These are phyloP conservation scores for Onygenales sp. DNA, from an alignment of 2,329 filamentous ascomycete genomes.

Conservation along the genomic window DNA sequence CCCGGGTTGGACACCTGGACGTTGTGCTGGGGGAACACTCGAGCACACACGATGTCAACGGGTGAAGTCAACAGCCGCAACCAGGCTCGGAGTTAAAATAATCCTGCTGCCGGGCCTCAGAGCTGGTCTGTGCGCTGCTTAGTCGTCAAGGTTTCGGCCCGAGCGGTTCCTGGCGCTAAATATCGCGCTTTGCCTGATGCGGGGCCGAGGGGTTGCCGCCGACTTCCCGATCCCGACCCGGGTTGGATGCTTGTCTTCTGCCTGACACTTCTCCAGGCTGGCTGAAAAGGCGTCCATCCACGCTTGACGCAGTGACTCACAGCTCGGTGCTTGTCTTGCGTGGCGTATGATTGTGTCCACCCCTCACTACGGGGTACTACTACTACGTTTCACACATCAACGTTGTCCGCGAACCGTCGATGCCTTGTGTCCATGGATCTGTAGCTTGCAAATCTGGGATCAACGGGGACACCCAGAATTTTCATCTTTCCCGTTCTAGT, in stretches of 20 bases:
- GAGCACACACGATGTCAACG: background rate
- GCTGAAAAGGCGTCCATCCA: no score
- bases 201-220: background rate
- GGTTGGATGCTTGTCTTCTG: background rate
- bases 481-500: no score
- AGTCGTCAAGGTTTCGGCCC: background rate
- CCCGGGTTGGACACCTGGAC: background rate
- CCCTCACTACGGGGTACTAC: no score
- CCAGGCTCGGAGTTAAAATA: background rate
- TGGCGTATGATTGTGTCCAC: no score
- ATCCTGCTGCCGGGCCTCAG: background rate
- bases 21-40: background rate
- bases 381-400: no score
- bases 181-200: background rate
- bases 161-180: background rate
- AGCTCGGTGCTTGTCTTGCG: no score
- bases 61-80: no score
- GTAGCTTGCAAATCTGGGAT: no score
- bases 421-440: no score
- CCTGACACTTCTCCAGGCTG: background rate
- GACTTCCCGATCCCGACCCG: background rate
- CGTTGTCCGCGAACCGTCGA: no score
- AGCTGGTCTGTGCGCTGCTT: background rate
- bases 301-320: no score
- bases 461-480: no score